phyloP scores from a whole-genome alignment of 495 filamentous ascomycete genomes.

The Penicillium steckii region DNA sequence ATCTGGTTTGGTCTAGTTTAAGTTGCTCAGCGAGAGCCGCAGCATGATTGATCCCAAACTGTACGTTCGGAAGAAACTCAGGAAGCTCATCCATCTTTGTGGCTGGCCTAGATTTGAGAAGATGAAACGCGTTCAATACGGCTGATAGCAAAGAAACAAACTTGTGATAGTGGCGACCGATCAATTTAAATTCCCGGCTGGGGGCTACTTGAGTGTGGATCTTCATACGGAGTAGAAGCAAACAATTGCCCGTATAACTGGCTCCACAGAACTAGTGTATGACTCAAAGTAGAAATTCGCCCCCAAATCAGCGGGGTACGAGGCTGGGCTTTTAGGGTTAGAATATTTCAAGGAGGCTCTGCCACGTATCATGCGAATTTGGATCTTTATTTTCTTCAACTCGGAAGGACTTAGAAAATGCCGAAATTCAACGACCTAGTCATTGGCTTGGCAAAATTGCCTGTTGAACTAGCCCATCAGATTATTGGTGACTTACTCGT shows the following conservation, averaged over 20 bases:
- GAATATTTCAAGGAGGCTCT: background rate
- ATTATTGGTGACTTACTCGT: slow-evolving; percentile 21
- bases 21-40: slow-evolving; percentile 13
- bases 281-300: too few relatives aligned
- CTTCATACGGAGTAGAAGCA: too few relatives aligned
- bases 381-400: too few relatives aligned
- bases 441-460: slow-evolving; percentile 2
- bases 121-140: background rate
- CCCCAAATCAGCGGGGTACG: too few relatives aligned
- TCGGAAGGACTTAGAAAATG: background rate
- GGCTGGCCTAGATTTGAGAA: background rate
- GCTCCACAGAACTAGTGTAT: too few relatives aligned
- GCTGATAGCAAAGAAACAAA: background rate
- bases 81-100: background rate
- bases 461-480: slow-evolving; percentile 13
- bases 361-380: too few relatives aligned
- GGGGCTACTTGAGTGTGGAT: too few relatives aligned
- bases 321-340: too few relatives aligned
- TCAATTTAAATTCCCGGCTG: background rate
- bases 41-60: slow-evolving; percentile 11
- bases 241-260: too few relatives aligned
- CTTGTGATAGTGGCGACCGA: background rate
- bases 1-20: slow-evolving; percentile 24
- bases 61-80: background rate
- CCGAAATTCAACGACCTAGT: background rate